Evolutionary conservation across 2,329 filamentous ascomycete species (phyloP), one percentile per base, ranked within the genome.

Genomic region (Alternaria gaisen): DNA sequence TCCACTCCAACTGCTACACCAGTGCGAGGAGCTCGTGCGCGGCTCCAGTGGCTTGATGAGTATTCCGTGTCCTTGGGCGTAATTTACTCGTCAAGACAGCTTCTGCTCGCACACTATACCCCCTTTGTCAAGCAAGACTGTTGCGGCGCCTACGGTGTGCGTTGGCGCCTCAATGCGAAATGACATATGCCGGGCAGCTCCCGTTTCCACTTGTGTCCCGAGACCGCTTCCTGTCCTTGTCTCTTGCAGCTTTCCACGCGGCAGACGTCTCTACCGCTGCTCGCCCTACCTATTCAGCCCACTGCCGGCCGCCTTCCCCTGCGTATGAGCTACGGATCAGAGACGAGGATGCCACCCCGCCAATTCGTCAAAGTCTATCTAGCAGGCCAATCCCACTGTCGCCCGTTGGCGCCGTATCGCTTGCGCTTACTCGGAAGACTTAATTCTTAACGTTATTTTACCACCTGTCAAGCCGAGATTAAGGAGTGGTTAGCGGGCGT

Each of bases 401-500:
- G 73, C 67, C 72, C 67, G 66, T 71, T 72, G 64, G 64, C 65
- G 68, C 71, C 73, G 66, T 67, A 68, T 71, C 71, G 72, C 72
- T 74, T 73, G 67, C 53, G 67, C 67, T 69, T 74, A 61, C 67
- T 69, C 66, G 59, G 65, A 63, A 59, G 44, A 57, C 53, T 65
- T 69, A 63, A 63, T 58, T 59, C 57, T 61, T 58, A 58, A 56
- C 65, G 53, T 65, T 59, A 61, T 59, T 68, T 59, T 64, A 69
- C 56, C 62, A 52, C 46, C 60, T 63, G 60, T 64, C 63, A 69
- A 72, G 66, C 76, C 76, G 76, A 79, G 67, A 79, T 79, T 77
- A 77, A 77, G 72, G 75, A 77, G 70, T 60, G 61, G 59, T 58
- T 68, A 73, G 70, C 72, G 69, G 65, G 60, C 71, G 69, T 71